phyloP scores from a whole-genome alignment of 1,139 yeast species.

The Protomyces inundatus region DNA sequence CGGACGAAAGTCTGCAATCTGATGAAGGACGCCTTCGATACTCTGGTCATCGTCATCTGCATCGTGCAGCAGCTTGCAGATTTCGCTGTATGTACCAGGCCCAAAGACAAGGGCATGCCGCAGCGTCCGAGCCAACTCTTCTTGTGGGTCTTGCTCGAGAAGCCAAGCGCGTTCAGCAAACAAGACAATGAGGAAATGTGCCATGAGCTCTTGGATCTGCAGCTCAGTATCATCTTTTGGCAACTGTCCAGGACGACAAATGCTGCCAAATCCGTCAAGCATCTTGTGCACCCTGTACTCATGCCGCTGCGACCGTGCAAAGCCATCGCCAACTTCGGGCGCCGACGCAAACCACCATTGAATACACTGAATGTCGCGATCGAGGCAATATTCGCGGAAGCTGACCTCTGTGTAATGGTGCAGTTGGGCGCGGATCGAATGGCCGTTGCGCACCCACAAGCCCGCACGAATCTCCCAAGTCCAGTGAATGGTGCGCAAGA shows the following conservation, averaged over 20 bases:
- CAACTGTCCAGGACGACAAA: conserved; percentile 6
- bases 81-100: conserved; percentile 64
- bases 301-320: background rate
- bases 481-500: conserved; percentile 68
- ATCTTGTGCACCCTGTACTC: background rate
- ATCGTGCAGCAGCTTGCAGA: conserved; percentile 68
- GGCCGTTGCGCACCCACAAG: conserved; percentile 86
- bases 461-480: conserved; percentile 73
- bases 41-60: conserved; percentile 64
- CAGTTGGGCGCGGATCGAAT: conserved; percentile 70
- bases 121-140: conserved; percentile 60
- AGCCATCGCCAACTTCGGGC: background rate
- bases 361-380: conserved; percentile 48
- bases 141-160: conserved; percentile 47
- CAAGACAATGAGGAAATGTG: conserved; percentile 63
- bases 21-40: conserved; percentile 62
- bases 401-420: conserved; percentile 77
- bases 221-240: conserved; percentile 37
- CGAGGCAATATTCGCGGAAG: conserved; percentile 56
- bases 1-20: conserved; percentile 56
- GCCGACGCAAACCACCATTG: conserved; percentile 46
- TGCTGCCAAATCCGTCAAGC: background rate
- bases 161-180: conserved; percentile 65
- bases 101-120: conserved; percentile 74
- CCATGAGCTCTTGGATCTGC: conserved; percentile 75